phyloP scores from a whole-genome alignment of 2,329 filamentous ascomycete species.

The Geoglossum cookeanum region DNA sequence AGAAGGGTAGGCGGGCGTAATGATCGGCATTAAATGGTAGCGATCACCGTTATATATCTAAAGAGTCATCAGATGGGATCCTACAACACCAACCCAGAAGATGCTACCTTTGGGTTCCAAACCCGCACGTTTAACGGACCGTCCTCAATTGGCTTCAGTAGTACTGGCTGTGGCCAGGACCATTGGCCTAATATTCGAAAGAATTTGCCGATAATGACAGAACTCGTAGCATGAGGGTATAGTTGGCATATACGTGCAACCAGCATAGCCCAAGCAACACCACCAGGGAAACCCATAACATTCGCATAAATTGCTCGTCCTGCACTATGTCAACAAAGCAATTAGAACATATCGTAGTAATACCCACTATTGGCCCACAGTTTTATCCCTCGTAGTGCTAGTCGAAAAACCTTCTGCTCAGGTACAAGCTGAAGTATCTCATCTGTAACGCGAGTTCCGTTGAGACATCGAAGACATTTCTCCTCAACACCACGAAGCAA shows the following conservation, averaged over 20 bases:
- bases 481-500: slow-evolving; percentile 76
- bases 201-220: slow-evolving; percentile 82
- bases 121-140: slow-evolving; percentile 65
- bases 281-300: slow-evolving; percentile 88
- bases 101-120: slow-evolving; percentile 73
- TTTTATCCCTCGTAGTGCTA: slow-evolving; percentile 82
- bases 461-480: slow-evolving; percentile 69
- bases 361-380: slow-evolving; percentile 66
- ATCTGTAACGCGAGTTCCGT: slow-evolving; percentile 85
- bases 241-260: slow-evolving; percentile 90
- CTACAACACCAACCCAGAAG: not conserved
- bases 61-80: not conserved
- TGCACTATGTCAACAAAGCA: slow-evolving; percentile 12
- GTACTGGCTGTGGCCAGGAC: slow-evolving; percentile 86
- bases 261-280: slow-evolving; percentile 96
- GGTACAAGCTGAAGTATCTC: slow-evolving; percentile 81
- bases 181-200: slow-evolving; percentile 81
- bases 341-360: not conserved
- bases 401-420: slow-evolving; percentile 72
- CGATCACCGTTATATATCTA: slow-evolving; percentile 62
- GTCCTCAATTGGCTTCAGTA: slow-evolving; percentile 74
- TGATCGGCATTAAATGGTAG: slow-evolving; percentile 90
- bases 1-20: slow-evolving; percentile 89
- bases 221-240: slow-evolving; percentile 79
- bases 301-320: slow-evolving; percentile 84